Evolutionary conservation across 1,139 yeast species (phyloP), one percentile per base, ranked within the genome.

Genomic region (Candida tetrigidarum): DNA sequence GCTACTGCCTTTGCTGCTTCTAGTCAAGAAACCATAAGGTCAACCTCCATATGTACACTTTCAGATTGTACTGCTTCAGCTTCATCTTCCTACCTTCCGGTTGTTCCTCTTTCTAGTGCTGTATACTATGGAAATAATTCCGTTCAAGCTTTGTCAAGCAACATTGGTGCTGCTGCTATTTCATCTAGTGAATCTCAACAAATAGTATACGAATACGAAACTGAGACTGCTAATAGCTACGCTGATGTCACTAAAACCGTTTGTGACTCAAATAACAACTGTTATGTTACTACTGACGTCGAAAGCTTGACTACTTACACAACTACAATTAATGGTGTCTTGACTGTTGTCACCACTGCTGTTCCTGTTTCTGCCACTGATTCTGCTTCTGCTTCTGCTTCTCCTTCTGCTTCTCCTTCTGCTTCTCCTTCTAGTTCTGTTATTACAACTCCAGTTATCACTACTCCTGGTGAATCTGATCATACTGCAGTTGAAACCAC

Each of bases 271-370:
- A 52, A 57, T 46, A 59, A 65, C 28, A 47, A 51, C 27, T 73
- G 78, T 51, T 57, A 58, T 41, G 66, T 62, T 32, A 71, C 77
- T 40, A 71, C 76, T 35, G 66, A 69, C 19, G 50, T 64, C 27
- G 64, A 63, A 48, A 58, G 62, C 22, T 58, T 54, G 43, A 64
- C 76, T 39, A 71, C 77, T n/a, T 60, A 60, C 47, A 70, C 76
- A 28, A 59, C 76, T 22, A 66, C 72, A 10, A 61, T 71, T 14
- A 68, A 71, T 46, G 79, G 79, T 34, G 51, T 69, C 18, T 63
- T 69, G 54, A 74, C 78, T 7, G 75, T 71, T 20, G 43, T 50
- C 9, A 48, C 55, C 6, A 47, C 57, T 18, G 46, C 30, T 30
- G 48, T 47, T 9, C 49, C 53, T 14, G 42, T 48, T 20, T 25